Percentiles rank a stretch among this genome's conserved stretches.
These are phyloP conservation scores for Epichloe amarillans DNA, from an alignment of 2,329 filamentous ascomycete genomes.

Conservation along the genomic window DNA sequence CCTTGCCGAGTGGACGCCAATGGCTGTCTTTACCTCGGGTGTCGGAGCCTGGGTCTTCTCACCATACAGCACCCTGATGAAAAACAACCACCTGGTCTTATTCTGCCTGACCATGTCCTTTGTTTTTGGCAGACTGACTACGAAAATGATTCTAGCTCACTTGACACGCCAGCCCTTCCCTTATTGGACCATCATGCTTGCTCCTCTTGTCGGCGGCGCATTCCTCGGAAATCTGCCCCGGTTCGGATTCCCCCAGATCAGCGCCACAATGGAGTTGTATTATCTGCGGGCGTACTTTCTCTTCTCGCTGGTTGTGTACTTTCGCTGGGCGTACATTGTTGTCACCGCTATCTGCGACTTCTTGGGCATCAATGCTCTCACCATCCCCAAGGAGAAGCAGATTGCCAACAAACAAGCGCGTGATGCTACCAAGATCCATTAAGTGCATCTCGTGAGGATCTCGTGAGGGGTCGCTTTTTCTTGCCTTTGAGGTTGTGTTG, in stretches of 20 bases:
- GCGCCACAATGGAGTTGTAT: slow-evolving; percentile 53
- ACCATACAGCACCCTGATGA: slow-evolving; percentile 68
- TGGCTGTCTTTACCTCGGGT: slow-evolving; percentile 64
- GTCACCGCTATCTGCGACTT: slow-evolving; percentile 85
- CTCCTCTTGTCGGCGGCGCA: slow-evolving; percentile 75
- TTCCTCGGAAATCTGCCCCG: slow-evolving; percentile 70
- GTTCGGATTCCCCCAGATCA: slow-evolving; percentile 56
- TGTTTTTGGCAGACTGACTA: slow-evolving; percentile 95
- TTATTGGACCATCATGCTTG: slow-evolving; percentile 87
- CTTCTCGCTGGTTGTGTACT: slow-evolving; percentile 77
- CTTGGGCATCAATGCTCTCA: slow-evolving; percentile 87
- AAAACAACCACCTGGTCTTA: slow-evolving; percentile 76
- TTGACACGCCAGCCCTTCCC: slow-evolving; percentile 88
- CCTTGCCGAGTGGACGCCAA: slow-evolving; percentile 88
- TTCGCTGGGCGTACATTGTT: slow-evolving; percentile 82
- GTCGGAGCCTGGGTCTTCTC: slow-evolving; percentile 80
- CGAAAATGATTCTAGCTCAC: slow-evolving; percentile 96
- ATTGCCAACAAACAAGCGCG: slow-evolving; percentile 36
- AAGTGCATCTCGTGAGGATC: slow-evolving; percentile 3
- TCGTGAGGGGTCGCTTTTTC: not conserved
- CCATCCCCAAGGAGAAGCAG: slow-evolving; percentile 57
- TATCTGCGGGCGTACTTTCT: slow-evolving; percentile 79
- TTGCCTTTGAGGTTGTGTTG: not conserved
- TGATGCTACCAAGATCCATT: slow-evolving; percentile 23
- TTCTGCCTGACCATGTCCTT: slow-evolving; percentile 94